These are phyloP conservation scores for Leonotis leonurus DNA, from an alignment of 257 asterid genomes.

Conservation along the genomic window DNA sequence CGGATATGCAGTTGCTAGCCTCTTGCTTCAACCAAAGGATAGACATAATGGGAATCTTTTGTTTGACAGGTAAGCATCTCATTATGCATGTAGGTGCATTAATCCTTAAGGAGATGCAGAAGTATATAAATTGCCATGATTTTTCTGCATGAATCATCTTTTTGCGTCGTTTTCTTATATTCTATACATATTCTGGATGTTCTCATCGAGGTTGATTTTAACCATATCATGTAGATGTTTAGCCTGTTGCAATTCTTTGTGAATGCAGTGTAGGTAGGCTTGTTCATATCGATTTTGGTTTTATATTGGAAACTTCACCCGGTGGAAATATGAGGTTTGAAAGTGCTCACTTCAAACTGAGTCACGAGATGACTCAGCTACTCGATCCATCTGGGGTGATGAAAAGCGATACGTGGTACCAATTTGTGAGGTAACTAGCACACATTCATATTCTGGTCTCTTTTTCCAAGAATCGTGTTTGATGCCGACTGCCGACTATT, in stretches of 20 bases:
- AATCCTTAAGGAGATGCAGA: not conserved
- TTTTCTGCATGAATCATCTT: not conserved
- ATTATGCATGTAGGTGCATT: not conserved
- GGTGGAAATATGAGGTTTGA: conserved; percentile 97
- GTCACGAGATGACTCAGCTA: conserved; percentile 98
- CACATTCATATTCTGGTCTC: not conserved
- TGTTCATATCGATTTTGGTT: conserved; percentile 98
- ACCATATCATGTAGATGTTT: too few species aligned
- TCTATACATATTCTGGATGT: not conserved
- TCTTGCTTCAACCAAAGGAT: conserved; percentile 98
- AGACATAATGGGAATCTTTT: conserved; percentile 97
- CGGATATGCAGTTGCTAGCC: conserved; percentile 99
- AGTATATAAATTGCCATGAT: not conserved
- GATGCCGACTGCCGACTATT: not conserved
- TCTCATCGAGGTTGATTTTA: too few species aligned
- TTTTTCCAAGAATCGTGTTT: not conserved
- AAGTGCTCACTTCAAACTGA: conserved; percentile 96
- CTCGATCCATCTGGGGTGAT: conserved; percentile 95
- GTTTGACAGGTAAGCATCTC: conserved; percentile 73
- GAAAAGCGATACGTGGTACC: conserved; percentile 95
- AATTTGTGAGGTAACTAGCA: conserved; percentile 61
- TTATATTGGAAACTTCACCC: conserved; percentile 96
- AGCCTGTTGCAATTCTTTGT: conserved; percentile 7
- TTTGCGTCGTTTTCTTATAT: not conserved
- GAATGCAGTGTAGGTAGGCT: conserved; percentile 85